A percentile compares a stretch with the other conserved stretches of the same genome.
These are phyloP conservation scores for Mycena galericulata DNA, from an alignment of 768 basidiomycete species.

Conservation along the genomic window DNA sequence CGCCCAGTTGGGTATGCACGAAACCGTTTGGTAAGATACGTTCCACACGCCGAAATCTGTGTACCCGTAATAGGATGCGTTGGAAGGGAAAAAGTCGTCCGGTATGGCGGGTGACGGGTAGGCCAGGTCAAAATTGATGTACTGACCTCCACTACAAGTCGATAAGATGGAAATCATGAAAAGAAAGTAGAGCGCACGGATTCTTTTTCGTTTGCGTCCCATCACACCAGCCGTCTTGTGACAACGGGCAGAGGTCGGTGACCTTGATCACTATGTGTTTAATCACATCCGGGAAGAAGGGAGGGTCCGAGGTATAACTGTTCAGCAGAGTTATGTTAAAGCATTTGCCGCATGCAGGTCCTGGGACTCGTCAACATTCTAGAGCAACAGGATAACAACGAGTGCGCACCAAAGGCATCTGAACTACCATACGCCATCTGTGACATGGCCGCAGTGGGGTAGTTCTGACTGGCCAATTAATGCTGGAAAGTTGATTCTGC, in stretches of 20 bases:
- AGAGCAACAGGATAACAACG: neutral
- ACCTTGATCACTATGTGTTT: slow-evolving; percentile 81
- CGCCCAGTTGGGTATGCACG: slow-evolving; percentile 72
- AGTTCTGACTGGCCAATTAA: slow-evolving; percentile 52
- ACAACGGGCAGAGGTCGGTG: slow-evolving; percentile 82
- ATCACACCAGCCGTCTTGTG: slow-evolving; percentile 74
- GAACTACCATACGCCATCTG: slow-evolving; percentile 86
- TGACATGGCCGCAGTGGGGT: slow-evolving; percentile 84
- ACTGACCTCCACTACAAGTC: slow-evolving; percentile 66
- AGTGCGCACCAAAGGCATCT: slow-evolving; percentile 66
- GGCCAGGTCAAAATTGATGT: slow-evolving; percentile 86
- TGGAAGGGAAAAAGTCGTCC: slow-evolving; percentile 79
- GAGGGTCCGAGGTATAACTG: slow-evolving; percentile 73
- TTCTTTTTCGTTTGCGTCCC: slow-evolving; percentile 73
- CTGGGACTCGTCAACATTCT: slow-evolving; percentile 46
- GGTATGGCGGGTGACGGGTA: slow-evolving; percentile 81
- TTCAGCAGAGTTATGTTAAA: slow-evolving; percentile 83
- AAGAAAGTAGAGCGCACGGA: slow-evolving; percentile 50
- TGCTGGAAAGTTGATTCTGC: slow-evolving; percentile 31
- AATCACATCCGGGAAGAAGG: slow-evolving; percentile 70
- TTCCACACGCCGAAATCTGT: slow-evolving; percentile 91
- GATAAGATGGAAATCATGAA: neutral
- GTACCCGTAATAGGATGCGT: slow-evolving; percentile 74
- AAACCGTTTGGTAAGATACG: slow-evolving; percentile 73
- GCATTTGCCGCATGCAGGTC: slow-evolving; percentile 82